Evolutionary conservation across 2,329 filamentous ascomycete genomes (phyloP).

Genomic region (Colletotrichum paranaense): DNA sequence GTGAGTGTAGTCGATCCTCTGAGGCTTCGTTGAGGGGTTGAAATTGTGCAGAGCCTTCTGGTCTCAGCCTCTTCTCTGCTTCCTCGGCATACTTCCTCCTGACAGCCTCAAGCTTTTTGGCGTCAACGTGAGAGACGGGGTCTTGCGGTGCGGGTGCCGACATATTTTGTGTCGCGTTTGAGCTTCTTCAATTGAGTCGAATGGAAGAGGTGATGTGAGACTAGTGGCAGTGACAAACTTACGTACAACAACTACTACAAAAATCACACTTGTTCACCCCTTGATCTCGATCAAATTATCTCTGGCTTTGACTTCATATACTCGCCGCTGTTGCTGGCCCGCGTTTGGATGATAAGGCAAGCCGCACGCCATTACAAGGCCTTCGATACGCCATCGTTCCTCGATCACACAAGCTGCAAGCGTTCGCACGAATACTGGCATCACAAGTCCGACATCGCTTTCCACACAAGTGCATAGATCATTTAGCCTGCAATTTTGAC

Average conservation of each 20-base stretch:
- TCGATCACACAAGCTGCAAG: neutral
- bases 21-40: conserved; percentile 39
- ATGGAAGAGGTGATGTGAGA: too few relatives aligned
- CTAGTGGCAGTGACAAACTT: too few relatives aligned
- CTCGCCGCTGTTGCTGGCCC: neutral
- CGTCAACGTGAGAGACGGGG: neutral
- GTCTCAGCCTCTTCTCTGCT: conserved; percentile 44
- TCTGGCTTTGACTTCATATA: neutral
- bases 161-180: neutral
- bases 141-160: neutral
- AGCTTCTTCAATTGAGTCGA: too few relatives aligned
- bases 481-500: too few relatives aligned
- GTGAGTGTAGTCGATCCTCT: conserved; percentile 15
- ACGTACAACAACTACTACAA: neutral
- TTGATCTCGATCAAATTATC: rapidly evolving
- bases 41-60: conserved; percentile 47
- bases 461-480: too few relatives aligned
- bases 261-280: neutral
- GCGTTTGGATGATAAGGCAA: neutral
- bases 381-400: neutral
- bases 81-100: conserved; percentile 43
- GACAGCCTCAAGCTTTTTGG: conserved; percentile 29
- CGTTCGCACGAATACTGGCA: neutral
- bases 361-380: neutral
- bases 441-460: neutral